phyloP scores from a whole-genome alignment of 257 asterid species.

The Capsicum chinense region DNA sequence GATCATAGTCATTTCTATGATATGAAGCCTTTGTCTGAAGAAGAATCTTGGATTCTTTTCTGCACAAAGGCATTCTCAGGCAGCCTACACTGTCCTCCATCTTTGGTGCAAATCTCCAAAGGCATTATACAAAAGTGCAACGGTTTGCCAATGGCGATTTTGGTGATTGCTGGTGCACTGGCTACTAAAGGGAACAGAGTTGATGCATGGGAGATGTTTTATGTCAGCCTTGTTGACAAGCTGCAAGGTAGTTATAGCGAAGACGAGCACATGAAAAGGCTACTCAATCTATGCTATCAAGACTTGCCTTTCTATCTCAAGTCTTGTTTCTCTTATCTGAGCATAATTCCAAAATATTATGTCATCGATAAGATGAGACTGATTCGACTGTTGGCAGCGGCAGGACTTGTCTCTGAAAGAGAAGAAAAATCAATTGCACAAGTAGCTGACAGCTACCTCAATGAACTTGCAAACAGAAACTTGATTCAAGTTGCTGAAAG shows the following conservation, averaged over 20 bases:
- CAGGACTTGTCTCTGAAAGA: slow-evolving; percentile 33
- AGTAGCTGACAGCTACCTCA: slow-evolving; percentile 38
- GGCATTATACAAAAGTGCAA: slow-evolving; percentile 33
- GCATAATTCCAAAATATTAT: slow-evolving; percentile 34
- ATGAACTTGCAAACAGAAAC: slow-evolving; percentile 37
- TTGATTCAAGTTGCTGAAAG: slow-evolving; percentile 27
- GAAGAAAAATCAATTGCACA: slow-evolving; percentile 29
- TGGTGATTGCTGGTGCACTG: slow-evolving; percentile 37
- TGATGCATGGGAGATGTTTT: slow-evolving; percentile 35
- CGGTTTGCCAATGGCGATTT: slow-evolving; percentile 40
- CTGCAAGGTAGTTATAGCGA: slow-evolving; percentile 24
- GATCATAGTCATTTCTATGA: neutral
- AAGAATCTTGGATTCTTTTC: slow-evolving; percentile 39
- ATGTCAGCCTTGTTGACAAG: slow-evolving; percentile 30
- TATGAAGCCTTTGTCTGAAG: slow-evolving; percentile 32
- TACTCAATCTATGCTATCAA: slow-evolving; percentile 36
- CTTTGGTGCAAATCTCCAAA: slow-evolving; percentile 19
- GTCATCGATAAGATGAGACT: slow-evolving; percentile 30
- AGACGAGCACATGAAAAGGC: slow-evolving; percentile 30
- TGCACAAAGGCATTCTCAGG: slow-evolving; percentile 33
- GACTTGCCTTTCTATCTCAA: slow-evolving; percentile 40
- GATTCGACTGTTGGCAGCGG: slow-evolving; percentile 37
- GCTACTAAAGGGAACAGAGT: slow-evolving; percentile 29
- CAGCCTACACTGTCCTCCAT: slow-evolving; percentile 23
- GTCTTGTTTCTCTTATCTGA: slow-evolving; percentile 37